Evolutionary conservation across 176 grass and related monocot species (phyloP).

Genomic region (Phyllostachys edulis): DNA sequence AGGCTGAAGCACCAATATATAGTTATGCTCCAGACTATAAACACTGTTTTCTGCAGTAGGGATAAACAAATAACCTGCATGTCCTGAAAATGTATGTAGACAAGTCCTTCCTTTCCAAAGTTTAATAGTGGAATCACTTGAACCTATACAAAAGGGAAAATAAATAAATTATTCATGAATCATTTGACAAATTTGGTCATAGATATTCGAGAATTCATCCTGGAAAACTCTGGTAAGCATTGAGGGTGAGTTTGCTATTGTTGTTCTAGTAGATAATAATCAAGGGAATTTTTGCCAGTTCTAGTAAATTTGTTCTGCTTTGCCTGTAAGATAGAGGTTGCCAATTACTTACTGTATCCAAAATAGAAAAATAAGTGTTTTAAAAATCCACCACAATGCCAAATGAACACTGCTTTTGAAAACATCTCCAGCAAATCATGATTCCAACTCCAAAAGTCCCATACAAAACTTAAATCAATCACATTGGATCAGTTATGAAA

Average conservation of each 20-base stretch:
- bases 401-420: not conserved
- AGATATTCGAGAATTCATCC: slow-evolving; percentile 9
- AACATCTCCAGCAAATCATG: not conserved
- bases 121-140: slow-evolving; percentile 91
- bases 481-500: not conserved
- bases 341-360: slow-evolving; percentile 1
- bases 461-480: not conserved
- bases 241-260: not conserved
- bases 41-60: not conserved
- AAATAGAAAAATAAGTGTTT: not conserved
- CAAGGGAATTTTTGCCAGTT: not conserved
- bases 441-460: not conserved
- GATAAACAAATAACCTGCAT: slow-evolving; percentile 66
- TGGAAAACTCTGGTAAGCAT: not conserved
- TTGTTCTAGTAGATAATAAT: not conserved
- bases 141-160: slow-evolving; percentile 52
- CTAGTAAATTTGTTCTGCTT: not conserved
- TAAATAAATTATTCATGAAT: not conserved
- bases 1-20: not conserved
- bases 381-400: not conserved
- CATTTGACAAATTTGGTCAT: not conserved
- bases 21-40: not conserved
- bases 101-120: slow-evolving; percentile 97
- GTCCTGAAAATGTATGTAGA: slow-evolving; percentile 87
- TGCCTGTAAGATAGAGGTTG: not conserved